Percentiles rank a stretch among this genome's conserved stretches.
phyloP scores from a whole-genome alignment of 768 basidiomycete species.

The Podaxis sp. region DNA sequence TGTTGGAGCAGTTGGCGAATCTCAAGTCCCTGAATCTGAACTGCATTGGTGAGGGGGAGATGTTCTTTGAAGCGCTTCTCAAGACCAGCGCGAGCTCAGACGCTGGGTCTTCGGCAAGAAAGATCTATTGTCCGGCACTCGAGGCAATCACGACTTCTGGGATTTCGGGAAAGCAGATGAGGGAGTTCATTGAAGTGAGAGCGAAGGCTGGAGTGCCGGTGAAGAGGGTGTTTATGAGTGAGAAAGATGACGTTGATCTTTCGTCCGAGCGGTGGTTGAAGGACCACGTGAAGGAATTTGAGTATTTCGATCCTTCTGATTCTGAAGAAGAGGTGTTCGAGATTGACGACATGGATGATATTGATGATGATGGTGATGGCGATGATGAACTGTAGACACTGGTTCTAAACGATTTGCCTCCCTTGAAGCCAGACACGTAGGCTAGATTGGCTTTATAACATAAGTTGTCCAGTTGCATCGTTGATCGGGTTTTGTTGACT shows the following conservation, averaged over 20 bases:
- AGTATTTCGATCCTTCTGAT: slow-evolving; percentile 59
- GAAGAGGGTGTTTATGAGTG: slow-evolving; percentile 43
- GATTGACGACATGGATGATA: slow-evolving; percentile 7
- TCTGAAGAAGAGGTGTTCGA: slow-evolving; percentile 31
- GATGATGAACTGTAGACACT: background rate
- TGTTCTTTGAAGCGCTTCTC: slow-evolving; percentile 27
- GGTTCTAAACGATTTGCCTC: background rate
- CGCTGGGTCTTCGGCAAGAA: background rate
- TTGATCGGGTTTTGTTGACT: background rate
- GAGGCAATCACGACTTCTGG: slow-evolving; percentile 45
- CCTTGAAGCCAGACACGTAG: background rate
- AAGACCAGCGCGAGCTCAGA: slow-evolving; percentile 1
- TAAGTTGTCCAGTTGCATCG: background rate
- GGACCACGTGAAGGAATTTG: slow-evolving; percentile 47
- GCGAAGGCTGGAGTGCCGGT: slow-evolving; percentile 43
- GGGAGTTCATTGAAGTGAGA: slow-evolving; percentile 42
- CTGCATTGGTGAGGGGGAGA: slow-evolving; percentile 26
- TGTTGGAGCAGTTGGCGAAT: slow-evolving; percentile 48
- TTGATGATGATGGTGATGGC: slow-evolving; percentile 15
- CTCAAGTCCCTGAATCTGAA: slow-evolving; percentile 42
- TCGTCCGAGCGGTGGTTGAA: slow-evolving; percentile 52
- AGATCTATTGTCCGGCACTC: slow-evolving; percentile 49
- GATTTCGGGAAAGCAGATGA: slow-evolving; percentile 39
- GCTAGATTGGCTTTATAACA: background rate
- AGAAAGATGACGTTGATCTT: slow-evolving; percentile 36